Evolutionary conservation across 176 grass and related monocot species (phyloP), one percentile per base, ranked within the genome.

Genomic region (Triticum timopheevii): DNA sequence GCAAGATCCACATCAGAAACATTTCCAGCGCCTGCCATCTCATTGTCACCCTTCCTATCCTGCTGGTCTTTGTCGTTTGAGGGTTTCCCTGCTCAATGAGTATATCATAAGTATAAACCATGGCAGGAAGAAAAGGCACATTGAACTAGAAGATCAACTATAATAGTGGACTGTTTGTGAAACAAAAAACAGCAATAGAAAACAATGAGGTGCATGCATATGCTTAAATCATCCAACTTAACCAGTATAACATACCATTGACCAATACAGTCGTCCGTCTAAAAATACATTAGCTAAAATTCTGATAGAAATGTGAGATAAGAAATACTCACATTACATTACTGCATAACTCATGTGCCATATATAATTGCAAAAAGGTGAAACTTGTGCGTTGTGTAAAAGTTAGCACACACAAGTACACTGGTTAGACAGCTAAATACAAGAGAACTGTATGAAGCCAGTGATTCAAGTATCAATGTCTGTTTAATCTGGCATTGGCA

Each of bases 1-100:
- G 96, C 75, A 78, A 90, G 93, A 85, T 98, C 93, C 84, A 98
- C 49, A 91, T 98, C 96, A 82, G 92, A 94, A 77, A 95, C 95
- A 72, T 92, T 90, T 83, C 92, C 95, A 85, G 93, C 84, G 76
- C 86, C 80, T 39, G 68, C 81, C 16, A 71, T 69, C 65, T 89
- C 90, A 80, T 19, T 78, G 61, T 80, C 93, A 85, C 74, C 64
- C 23, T 87, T 84, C 9, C 42, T 87, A 80, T 88, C 67, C 70
- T 85, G 82, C 17, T 88, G 65, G 88, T 91, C 81, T 77, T 92
- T 90, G 36, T 49, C 76, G n/a, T 79, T 91, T 76, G 83, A 88
- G 63, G 78, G 79, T 95, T 87, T 56, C 76, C 78, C 84, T 89
- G 80, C 83, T 79, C 28, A 80, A 82, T 5, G 13, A 69, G 13